Evolutionary conservation across 1,284 basidiomycete species (phyloP).

Genomic region (Paramarasmius palmivorus): DNA sequence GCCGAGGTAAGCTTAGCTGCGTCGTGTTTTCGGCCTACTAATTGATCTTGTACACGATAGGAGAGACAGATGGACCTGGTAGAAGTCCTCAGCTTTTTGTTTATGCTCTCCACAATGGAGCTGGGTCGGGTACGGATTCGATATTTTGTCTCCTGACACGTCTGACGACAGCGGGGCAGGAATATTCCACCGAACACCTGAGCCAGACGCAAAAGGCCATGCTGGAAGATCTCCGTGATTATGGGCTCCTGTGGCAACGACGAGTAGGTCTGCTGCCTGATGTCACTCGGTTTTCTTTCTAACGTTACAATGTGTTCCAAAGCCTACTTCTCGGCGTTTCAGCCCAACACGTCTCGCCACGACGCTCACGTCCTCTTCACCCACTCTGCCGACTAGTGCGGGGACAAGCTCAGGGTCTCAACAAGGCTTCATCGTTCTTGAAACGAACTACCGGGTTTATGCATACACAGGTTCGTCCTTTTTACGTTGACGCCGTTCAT

Average conservation of each 20-base stretch:
- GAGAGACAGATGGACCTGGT: slow-evolving; percentile 89
- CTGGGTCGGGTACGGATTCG: slow-evolving; percentile 71
- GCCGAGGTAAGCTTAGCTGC: slow-evolving; percentile 58
- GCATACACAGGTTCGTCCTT: slow-evolving; percentile 85
- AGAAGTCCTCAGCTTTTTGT: slow-evolving; percentile 91
- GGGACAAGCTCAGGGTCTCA: slow-evolving; percentile 47
- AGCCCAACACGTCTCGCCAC: slow-evolving; percentile 96
- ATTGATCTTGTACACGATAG: slow-evolving; percentile 38
- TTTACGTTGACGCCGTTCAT: slow-evolving; percentile 1
- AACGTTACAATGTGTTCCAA: slow-evolving; percentile 17
- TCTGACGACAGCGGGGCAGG: slow-evolving; percentile 44
- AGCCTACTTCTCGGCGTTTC: slow-evolving; percentile 78
- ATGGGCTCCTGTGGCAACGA: slow-evolving; percentile 89
- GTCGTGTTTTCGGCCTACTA: slow-evolving; percentile 13
- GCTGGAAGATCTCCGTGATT: slow-evolving; percentile 91
- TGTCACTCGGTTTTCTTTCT: slow-evolving; percentile 8
- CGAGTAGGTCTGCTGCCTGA: slow-evolving; percentile 42
- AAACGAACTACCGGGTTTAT: slow-evolving; percentile 98
- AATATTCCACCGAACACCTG: slow-evolving; percentile 85
- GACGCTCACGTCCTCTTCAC: slow-evolving; percentile 84
- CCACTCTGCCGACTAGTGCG: slow-evolving; percentile 65
- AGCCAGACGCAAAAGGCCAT: slow-evolving; percentile 84
- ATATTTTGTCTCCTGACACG: neutral
- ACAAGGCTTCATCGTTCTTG: slow-evolving; percentile 88
- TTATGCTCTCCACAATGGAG: slow-evolving; percentile 84